phyloP scores from a whole-genome alignment of 2,329 filamentous ascomycete species.

The Pyricularia sp. region DNA sequence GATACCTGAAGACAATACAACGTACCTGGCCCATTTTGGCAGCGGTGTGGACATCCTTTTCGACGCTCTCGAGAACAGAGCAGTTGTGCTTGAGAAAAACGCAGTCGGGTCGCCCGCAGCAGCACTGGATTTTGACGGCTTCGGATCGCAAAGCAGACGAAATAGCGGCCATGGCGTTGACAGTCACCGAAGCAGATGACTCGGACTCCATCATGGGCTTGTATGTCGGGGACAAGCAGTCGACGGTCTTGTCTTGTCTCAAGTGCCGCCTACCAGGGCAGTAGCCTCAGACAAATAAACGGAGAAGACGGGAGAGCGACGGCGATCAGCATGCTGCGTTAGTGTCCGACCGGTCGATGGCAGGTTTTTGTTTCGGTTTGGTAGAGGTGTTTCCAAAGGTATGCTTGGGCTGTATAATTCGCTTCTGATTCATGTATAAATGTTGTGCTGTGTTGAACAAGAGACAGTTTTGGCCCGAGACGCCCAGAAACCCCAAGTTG shows the following conservation, averaged over 20 bases:
- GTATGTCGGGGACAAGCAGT: background rate
- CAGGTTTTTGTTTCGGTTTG: background rate
- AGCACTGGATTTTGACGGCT: slow-evolving; percentile 51
- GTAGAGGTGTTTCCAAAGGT: background rate
- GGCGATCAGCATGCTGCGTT: slow-evolving; percentile 1
- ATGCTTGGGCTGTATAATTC: background rate
- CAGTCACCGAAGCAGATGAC: background rate
- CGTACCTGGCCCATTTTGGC: slow-evolving; percentile 88
- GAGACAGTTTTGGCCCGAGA: background rate
- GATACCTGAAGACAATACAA: slow-evolving; percentile 4
- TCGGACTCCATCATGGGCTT: background rate
- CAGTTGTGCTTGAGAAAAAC: slow-evolving; percentile 74
- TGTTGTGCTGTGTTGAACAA: background rate
- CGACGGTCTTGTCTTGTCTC: background rate
- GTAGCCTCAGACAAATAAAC: background rate
- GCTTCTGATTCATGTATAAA: background rate
- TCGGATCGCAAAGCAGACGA: slow-evolving; percentile 2
- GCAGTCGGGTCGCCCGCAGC: slow-evolving; percentile 76
- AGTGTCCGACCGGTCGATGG: background rate
- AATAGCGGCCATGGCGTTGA: slow-evolving; percentile 4
- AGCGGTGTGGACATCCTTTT: slow-evolving; percentile 79
- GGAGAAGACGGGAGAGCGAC: background rate
- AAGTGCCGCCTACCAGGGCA: background rate
- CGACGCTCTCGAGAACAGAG: slow-evolving; percentile 66
- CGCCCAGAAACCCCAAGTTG: background rate